Conservation (phyloP, 2,329 filamentous ascomycete species). For the Colletotrichum zoysiae region DNA sequence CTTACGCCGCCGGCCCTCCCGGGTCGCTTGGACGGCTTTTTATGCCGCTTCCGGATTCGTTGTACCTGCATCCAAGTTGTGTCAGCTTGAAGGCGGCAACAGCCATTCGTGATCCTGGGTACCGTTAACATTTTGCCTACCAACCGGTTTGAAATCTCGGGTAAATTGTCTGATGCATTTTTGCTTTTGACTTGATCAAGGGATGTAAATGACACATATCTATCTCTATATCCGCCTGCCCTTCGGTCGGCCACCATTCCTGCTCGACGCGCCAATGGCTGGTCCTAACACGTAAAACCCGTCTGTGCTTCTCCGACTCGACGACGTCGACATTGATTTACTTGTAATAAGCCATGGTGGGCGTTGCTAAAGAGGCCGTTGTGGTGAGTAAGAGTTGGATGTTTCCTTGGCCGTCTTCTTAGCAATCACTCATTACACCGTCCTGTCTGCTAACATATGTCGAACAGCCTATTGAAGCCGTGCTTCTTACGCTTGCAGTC, state of each 20-base stretch:
- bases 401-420: not conserved
- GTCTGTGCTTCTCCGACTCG: not conserved
- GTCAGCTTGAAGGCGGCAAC: not conserved
- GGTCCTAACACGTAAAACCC: not conserved
- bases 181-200: not conserved
- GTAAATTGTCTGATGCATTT: not conserved
- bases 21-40: not conserved
- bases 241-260: not conserved
- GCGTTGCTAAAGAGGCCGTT: slow-evolving; percentile 39
- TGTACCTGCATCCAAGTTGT: slow-evolving; percentile 2
- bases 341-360: slow-evolving; percentile 20
- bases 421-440: not conserved
- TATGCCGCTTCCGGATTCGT: not conserved
- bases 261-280: not conserved
- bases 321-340: slow-evolving; percentile 5
- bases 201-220: not conserved
- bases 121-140: not conserved
- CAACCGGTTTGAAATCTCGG: not conserved
- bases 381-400: slow-evolving; percentile 28
- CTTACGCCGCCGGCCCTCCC: not conserved
- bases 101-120: not conserved
- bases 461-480: slow-evolving; percentile 47
- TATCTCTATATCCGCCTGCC: too few relatives aligned
- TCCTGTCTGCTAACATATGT: slow-evolving; percentile 20
- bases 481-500: slow-evolving; percentile 44